Evolutionary conservation across 768 basidiomycete genomes (phyloP), one percentile per base, ranked within the genome.

Genomic region (Suillus decipiens): DNA sequence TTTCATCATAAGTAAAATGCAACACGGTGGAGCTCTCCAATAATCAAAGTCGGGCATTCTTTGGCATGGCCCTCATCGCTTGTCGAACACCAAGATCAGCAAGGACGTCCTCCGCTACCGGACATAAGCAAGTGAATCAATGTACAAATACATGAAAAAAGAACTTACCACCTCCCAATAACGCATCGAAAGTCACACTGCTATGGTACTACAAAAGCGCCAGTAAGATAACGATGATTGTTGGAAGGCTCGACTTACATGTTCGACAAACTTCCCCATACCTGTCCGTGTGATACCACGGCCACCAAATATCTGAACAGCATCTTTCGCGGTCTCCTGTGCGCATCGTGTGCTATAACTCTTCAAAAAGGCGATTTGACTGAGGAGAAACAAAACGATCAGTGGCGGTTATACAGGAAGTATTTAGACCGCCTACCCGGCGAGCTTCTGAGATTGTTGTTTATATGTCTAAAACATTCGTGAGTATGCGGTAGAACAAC

Each of bases 61-160:
- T 82, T 2, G 92, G 92, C 84, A 94, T 93, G 22, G 77, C 79
- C 50, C 89, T 83, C 69, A 93, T 83, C 0, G 91, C 91, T 72
- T 93, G 91, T 55, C 92, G 82, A 10, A 93, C 91, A 55, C 93
- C 92, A 34, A 95, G 80, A 70, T 94, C 90, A 2, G 84, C 84
- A 60, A 93, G 75, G 11, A 92, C 89, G 64, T 89, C 89, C 73
- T 92, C 89, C 64, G 90, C 89, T 83, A 61, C 24, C 64, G 55
- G 51, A 22, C 50, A 19, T n/a, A 33, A 15, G 12, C 39, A n/a
- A 28, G 65, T 68, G 28, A 67, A 60, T 56, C 11, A 47, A 14
- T 15, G 12, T 11, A 24, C 31, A 9, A 28, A 59, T 14, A 10
- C 34, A 24, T 0, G 36, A 62, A 2, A 1, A 53, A 24, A 24